Evolutionary conservation across 2,329 filamentous ascomycete genomes (phyloP).

Genomic region (Pseudogymnoascus sp.): DNA sequence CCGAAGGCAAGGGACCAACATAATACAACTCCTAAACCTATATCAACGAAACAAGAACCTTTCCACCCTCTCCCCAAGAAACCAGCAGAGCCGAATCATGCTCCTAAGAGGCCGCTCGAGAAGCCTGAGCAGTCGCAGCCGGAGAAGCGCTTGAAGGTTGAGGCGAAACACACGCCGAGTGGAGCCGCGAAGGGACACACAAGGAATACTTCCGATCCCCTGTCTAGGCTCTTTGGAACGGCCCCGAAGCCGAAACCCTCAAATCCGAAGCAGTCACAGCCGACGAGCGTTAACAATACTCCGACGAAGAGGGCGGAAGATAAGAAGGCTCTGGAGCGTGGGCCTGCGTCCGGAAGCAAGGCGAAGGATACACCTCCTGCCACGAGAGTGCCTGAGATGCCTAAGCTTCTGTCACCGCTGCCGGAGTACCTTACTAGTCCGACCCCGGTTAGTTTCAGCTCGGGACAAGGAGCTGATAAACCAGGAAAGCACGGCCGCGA

Average conservation of each 20-base stretch:
- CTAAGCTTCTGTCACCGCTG: not conserved
- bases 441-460: not conserved
- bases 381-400: not conserved
- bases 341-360: not conserved
- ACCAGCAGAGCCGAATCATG: not conserved
- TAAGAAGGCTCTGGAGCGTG: not conserved
- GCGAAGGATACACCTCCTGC: not conserved
- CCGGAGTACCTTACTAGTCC: not conserved
- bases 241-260: not conserved
- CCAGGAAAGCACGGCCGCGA: not conserved
- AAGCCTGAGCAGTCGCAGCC: slow-evolving; percentile 17
- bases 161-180: slow-evolving; percentile 7
- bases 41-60: slow-evolving; percentile 14
- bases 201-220: not conserved
- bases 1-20: slow-evolving; percentile 11
- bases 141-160: slow-evolving; percentile 25
- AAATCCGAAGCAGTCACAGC: not conserved
- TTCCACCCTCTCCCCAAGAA: not conserved
- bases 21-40: slow-evolving; percentile 20
- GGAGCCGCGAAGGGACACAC: not conserved
- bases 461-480: not conserved
- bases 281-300: not conserved
- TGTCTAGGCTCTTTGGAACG: not conserved
- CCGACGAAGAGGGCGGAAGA: not conserved
- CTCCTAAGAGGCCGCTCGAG: slow-evolving; percentile 23